phyloP scores from a whole-genome alignment of 1,139 yeast genomes.

The Chernovozyma sophiae-reginae region DNA sequence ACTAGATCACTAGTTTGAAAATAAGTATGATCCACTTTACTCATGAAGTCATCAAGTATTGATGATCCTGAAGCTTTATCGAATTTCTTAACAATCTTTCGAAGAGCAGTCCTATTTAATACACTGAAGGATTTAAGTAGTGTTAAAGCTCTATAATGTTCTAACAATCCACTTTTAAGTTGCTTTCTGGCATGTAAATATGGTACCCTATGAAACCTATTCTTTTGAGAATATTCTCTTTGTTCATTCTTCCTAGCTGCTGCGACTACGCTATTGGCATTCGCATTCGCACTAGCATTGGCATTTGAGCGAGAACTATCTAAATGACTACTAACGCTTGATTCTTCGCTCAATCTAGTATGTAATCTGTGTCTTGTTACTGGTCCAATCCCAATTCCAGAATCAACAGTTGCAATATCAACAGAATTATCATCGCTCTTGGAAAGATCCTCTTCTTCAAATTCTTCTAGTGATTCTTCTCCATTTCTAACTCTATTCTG shows the following conservation, averaged over 20 bases:
- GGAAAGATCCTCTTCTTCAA: constrained; percentile 6
- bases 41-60: constrained; percentile 51
- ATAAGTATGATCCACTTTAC: constrained; percentile 51
- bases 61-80: constrained; percentile 65
- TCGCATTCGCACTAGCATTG: too few species aligned
- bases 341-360: background rate
- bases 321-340: background rate
- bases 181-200: constrained; percentile 70
- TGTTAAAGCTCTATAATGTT: constrained; percentile 76
- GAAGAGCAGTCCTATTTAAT: constrained; percentile 80
- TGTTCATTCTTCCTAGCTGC: constrained; percentile 13
- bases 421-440: constrained; percentile 12
- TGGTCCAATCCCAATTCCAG: background rate
- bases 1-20: constrained; percentile 64
- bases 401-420: background rate
- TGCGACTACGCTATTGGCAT: background rate
- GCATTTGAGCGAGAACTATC: background rate
- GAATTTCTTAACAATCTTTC: constrained; percentile 84
- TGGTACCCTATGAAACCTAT: constrained; percentile 45
- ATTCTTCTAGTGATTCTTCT: constrained; percentile 9
- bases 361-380: background rate
- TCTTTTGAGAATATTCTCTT: constrained; percentile 32
- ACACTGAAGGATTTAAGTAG: constrained; percentile 71
- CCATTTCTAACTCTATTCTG: constrained; percentile 45
- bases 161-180: constrained; percentile 72